Percentiles rank a stretch among this genome's conserved stretches.
phyloP scores from a whole-genome alignment of 352 stramenopile genomes.

The Pythium phragmitis region DNA sequence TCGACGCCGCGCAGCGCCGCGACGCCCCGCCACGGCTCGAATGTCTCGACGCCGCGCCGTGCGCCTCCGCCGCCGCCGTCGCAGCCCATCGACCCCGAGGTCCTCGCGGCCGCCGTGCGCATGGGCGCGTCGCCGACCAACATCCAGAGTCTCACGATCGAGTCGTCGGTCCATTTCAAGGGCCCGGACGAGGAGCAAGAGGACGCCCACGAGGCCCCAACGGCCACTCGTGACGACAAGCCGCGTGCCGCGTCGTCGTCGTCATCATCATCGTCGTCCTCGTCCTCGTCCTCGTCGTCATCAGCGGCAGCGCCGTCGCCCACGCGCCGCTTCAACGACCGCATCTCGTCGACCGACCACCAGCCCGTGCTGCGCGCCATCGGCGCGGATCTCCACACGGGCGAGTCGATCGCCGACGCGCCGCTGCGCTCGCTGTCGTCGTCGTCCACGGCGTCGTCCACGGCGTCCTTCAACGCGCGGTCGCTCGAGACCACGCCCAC shows the following conservation, averaged over 20 bases:
- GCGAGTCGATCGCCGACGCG: conserved; percentile 17
- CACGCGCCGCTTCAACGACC: conserved; percentile 20
- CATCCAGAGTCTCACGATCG: neutral
- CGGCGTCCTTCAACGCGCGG: conserved; percentile 20
- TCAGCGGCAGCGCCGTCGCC: neutral
- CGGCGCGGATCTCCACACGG: conserved; percentile 21
- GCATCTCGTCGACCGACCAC: conserved; percentile 22
- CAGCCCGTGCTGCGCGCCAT: conserved; percentile 25
- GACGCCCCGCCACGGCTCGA: conserved; percentile 10
- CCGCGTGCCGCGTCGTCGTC: conserved; percentile 5
- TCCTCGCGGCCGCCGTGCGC: conserved; percentile 11
- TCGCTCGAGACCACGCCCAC: conserved; percentile 13
- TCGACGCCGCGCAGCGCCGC: neutral
- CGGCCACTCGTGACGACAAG: conserved; percentile 11
- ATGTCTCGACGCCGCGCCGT: neutral
- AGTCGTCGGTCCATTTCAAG: conserved; percentile 15
- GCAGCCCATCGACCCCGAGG: conserved; percentile 16
- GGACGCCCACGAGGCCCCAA: neutral
- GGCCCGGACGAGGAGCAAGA: neutral
- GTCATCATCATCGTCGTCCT: neutral
- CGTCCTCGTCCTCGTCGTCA: neutral
- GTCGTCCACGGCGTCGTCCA: conserved; percentile 25
- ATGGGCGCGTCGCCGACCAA: conserved; percentile 4
- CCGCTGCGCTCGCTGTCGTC: conserved; percentile 23
- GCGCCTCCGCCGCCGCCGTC: conserved; percentile 16